Evolutionary conservation across 306 rosid species (phyloP).

Genomic region (Astragalus membranaceus): DNA sequence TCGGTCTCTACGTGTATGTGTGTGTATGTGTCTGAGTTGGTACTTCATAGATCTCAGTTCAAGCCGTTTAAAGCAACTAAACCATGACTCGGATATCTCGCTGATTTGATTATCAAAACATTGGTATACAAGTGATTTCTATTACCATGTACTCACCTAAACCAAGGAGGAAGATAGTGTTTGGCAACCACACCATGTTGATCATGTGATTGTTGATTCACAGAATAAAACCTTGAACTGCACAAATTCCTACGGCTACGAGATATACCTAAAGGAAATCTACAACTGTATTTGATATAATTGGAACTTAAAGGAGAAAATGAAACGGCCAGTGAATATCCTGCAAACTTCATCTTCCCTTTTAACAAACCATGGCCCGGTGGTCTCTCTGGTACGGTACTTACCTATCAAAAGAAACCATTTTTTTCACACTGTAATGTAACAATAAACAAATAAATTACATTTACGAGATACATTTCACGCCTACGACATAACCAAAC

Average conservation of each 20-base stretch:
- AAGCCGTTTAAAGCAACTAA: too few relatives aligned
- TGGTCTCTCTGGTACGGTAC: constrained; percentile 24
- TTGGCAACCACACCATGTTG: constrained; percentile 39
- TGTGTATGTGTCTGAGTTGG: too few relatives aligned
- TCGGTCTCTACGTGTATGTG: too few relatives aligned
- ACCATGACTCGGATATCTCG: too few relatives aligned
- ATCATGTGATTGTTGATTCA: constrained; percentile 19
- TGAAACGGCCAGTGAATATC: constrained; percentile 46
- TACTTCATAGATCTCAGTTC: too few relatives aligned
- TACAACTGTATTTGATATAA: constrained; percentile 35
- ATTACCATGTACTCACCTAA: constrained; percentile 41
- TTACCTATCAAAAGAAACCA: constrained; percentile 30
- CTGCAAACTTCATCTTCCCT: constrained; percentile 58
- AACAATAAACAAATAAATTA: not conserved
- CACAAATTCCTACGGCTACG: constrained; percentile 17
- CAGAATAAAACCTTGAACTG: constrained; percentile 27
- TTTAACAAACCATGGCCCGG: constrained; percentile 28
- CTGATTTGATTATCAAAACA: too few relatives aligned
- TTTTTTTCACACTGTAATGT: not conserved
- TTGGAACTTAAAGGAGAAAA: constrained; percentile 36
- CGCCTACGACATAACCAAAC: too few relatives aligned
- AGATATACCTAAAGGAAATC: constrained; percentile 30
- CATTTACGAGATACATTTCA: too few relatives aligned
- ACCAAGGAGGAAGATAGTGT: constrained; percentile 81
- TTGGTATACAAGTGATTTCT: too few relatives aligned